A percentile compares a stretch with the other conserved stretches of the same genome.
phyloP scores from a whole-genome alignment of 2,329 filamentous ascomycete genomes.

The Xylaria arbuscula region DNA sequence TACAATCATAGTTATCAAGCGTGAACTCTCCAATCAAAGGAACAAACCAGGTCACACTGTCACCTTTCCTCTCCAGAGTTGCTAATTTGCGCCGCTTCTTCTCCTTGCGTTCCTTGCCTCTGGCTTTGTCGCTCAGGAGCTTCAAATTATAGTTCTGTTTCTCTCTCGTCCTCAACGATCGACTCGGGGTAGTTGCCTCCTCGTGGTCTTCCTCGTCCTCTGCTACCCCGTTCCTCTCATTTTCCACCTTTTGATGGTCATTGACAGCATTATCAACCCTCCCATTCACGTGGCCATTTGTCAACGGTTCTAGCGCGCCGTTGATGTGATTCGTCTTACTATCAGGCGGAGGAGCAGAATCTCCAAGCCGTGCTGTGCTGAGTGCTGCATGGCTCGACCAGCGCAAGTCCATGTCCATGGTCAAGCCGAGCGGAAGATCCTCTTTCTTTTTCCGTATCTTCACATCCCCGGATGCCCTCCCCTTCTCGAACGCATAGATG shows the following conservation, averaged over 20 bases:
- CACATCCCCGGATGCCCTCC: slow-evolving; percentile 44
- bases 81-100: slow-evolving; percentile 52
- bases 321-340: slow-evolving; percentile 57
- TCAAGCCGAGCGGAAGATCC: slow-evolving; percentile 42
- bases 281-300: slow-evolving; percentile 51
- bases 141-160: slow-evolving; percentile 70
- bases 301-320: slow-evolving; percentile 49
- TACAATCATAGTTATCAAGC: slow-evolving; percentile 63
- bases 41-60: slow-evolving; percentile 61
- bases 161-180: slow-evolving; percentile 61
- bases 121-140: slow-evolving; percentile 66
- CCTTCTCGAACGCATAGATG: slow-evolving; percentile 48
- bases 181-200: slow-evolving; percentile 63
- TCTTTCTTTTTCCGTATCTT: slow-evolving; percentile 46
- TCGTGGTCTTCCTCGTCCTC: slow-evolving; percentile 58
- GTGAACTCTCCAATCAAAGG: slow-evolving; percentile 57
- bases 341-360: slow-evolving; percentile 58
- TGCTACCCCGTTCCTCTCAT: slow-evolving; percentile 36
- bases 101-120: slow-evolving; percentile 62
- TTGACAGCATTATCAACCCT: slow-evolving; percentile 42
- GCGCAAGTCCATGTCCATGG: slow-evolving; percentile 50
- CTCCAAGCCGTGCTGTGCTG: slow-evolving; percentile 43
- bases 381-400: slow-evolving; percentile 47
- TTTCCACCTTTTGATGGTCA: slow-evolving; percentile 42
- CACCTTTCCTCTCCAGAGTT: slow-evolving; percentile 43